Conservation (phyloP, 1,284 basidiomycete genomes). For the Apiotrichum laibachii region DNA sequence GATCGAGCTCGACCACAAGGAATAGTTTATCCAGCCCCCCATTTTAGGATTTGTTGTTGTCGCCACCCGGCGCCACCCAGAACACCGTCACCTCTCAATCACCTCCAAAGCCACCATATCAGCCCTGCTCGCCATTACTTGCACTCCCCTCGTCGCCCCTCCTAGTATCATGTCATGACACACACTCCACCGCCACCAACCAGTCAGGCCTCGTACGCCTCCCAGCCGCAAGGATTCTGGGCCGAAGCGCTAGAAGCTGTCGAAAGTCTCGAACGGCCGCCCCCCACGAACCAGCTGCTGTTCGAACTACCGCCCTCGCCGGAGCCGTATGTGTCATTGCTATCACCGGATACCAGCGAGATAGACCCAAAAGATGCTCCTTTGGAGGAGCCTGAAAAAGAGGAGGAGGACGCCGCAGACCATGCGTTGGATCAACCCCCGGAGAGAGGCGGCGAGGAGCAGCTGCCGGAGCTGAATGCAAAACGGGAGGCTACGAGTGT, state of each 20-base stretch:
- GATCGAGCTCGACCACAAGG: too few relatives aligned
- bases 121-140: too few relatives aligned
- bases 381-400: background rate
- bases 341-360: constrained; percentile 3
- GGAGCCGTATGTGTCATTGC: background rate
- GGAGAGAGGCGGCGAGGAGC: background rate
- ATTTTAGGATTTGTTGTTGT: too few relatives aligned
- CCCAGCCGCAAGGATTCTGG: constrained; percentile 15
- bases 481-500: too few relatives aligned
- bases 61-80: too few relatives aligned
- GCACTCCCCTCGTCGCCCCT: too few relatives aligned
- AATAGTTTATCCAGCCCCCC: too few relatives aligned
- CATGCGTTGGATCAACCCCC: background rate
- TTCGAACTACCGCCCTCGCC: background rate
- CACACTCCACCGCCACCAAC: too few relatives aligned
- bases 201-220: background rate
- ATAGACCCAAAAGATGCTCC: background rate
- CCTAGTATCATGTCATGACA: too few relatives aligned
- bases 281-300: too few relatives aligned
- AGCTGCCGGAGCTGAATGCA: background rate
- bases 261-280: background rate
- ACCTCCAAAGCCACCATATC: too few relatives aligned
- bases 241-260: constrained; percentile 9
- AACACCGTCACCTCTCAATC: too few relatives aligned
- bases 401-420: background rate